Evolutionary conservation across 2,329 filamentous ascomycete species (phyloP).

Genomic region (Drechslerella coelobrocha): DNA sequence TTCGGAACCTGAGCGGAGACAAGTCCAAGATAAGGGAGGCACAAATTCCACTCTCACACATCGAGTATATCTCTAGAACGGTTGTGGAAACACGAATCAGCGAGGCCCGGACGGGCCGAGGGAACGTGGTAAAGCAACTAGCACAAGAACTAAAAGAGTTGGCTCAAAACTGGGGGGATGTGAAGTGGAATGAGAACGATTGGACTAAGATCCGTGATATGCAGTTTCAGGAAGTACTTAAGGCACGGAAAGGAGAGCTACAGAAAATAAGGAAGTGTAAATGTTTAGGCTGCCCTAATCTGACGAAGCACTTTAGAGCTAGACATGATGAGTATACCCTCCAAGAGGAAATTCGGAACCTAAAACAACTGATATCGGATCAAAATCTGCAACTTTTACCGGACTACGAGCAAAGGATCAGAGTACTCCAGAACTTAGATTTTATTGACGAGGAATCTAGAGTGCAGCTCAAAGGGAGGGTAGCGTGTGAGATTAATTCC

Average conservation of each 20-base stretch:
- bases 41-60: conserved; percentile 72
- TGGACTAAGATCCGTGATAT: conserved; percentile 83
- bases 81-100: conserved; percentile 63
- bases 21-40: conserved; percentile 69
- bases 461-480: conserved; percentile 96
- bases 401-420: conserved; percentile 93
- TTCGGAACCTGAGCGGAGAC: conserved; percentile 71
- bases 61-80: conserved; percentile 83
- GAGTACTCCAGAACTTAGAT: conserved; percentile 85
- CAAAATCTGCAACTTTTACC: conserved; percentile 94
- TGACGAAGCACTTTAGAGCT: conserved; percentile 94
- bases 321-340: conserved; percentile 96
- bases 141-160: conserved; percentile 73
- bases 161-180: conserved; percentile 75
- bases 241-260: conserved; percentile 71
- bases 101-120: conserved; percentile 58
- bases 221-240: conserved; percentile 77
- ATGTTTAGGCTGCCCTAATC: conserved; percentile 74
- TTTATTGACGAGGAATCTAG: conserved; percentile 88
- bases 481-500: conserved; percentile 97
- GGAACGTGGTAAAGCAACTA: conserved; percentile 66
- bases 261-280: conserved; percentile 69
- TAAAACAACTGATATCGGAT: conserved; percentile 89
- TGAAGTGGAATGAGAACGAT: conserved; percentile 83
- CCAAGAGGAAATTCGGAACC: conserved; percentile 85